Conservation (phyloP, 2,329 filamentous ascomycete genomes). For the Colletotrichum sp. region DNA sequence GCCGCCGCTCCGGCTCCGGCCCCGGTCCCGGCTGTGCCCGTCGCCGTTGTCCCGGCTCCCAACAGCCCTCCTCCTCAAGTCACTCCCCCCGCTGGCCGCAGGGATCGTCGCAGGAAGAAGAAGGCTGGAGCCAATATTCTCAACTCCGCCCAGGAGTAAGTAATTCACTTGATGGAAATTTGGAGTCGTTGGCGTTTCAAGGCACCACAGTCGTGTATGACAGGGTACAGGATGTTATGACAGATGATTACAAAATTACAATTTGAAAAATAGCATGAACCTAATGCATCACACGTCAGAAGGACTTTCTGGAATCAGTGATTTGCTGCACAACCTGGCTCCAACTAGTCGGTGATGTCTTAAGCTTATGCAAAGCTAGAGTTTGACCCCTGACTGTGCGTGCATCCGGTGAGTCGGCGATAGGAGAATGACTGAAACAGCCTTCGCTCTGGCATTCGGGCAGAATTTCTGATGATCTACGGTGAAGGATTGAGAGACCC, state of each 20-base stretch:
- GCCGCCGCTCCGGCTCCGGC: neutral
- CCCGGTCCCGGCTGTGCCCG: neutral
- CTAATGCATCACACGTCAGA: neutral
- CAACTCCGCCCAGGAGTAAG: neutral
- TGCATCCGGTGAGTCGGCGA: neutral
- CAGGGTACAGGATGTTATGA: neutral
- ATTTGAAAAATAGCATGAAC: neutral
- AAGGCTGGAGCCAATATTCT: neutral
- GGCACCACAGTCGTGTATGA: neutral
- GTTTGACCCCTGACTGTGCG: neutral
- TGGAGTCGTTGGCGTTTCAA: constrained; percentile 9
- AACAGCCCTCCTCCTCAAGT: constrained; percentile 4
- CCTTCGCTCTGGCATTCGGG: neutral
- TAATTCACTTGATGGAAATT: neutral
- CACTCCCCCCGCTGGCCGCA: neutral
- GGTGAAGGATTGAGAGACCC: neutral
- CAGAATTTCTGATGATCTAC: neutral
- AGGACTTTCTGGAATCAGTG: neutral
- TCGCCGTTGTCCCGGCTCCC: neutral
- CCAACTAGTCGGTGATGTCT: neutral
- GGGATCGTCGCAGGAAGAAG: constrained; percentile 6
- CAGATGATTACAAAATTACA: neutral
- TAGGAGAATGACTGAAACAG: neutral
- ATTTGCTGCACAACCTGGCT: neutral
- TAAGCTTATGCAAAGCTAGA: neutral